Evolutionary conservation across 768 basidiomycete genomes (phyloP).

Genomic region (Rhizopogon rudus): DNA sequence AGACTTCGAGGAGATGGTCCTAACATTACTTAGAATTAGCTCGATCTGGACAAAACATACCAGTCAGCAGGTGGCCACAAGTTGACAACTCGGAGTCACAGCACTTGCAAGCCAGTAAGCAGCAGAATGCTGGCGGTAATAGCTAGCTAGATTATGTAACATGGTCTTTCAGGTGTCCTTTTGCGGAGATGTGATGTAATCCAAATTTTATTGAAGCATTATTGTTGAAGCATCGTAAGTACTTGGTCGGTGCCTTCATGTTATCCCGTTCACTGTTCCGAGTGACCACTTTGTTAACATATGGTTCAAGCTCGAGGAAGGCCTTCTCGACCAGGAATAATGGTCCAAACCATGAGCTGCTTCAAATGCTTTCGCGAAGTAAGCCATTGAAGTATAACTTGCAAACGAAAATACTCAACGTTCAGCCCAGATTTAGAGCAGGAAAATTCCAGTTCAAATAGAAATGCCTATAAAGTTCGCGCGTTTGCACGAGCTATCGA

Average conservation of each 20-base stretch:
- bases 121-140: no score
- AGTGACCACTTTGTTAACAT: background rate
- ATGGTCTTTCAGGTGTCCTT: no score
- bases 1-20: no score
- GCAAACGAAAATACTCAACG: background rate
- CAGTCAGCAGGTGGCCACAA: no score
- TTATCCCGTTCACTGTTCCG: background rate
- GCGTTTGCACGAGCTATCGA: constrained; percentile 47
- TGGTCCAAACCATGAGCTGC: constrained; percentile 32
- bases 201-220: no score
- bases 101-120: no score
- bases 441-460: constrained; percentile 29
- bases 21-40: no score
- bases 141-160: no score
- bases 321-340: background rate
- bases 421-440: constrained; percentile 33
- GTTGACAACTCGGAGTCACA: no score
- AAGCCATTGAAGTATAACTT: constrained; percentile 9
- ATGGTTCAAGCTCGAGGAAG: background rate
- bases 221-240: no score
- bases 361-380: constrained; percentile 41
- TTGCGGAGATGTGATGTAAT: no score
- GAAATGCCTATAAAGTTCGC: constrained; percentile 46
- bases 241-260: background rate
- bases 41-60: no score